Percentiles rank a stretch among this genome's conserved stretches.
phyloP scores from a whole-genome alignment of 169 alveolate genomes.

The Cyclospora cayetanensis region DNA sequence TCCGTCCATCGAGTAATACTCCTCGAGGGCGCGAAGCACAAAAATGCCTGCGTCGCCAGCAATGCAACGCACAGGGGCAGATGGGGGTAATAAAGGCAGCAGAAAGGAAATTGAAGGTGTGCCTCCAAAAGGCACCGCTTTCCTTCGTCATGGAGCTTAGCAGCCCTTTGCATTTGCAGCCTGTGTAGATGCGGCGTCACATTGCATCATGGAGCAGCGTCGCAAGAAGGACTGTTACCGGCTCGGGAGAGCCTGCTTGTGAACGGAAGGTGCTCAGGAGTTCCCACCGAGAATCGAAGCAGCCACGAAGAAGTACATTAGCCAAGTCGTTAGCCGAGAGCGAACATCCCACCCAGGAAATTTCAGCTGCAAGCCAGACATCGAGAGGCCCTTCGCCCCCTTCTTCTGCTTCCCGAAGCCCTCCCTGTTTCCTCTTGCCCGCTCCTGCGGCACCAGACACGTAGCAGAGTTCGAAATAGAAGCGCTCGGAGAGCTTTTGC shows the following conservation, averaged over 20 bases:
- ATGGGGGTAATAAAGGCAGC: not conserved
- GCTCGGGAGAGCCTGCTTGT: no score
- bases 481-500: no score
- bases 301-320: not conserved
- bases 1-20: slow-evolving; percentile 53
- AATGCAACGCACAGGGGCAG: not conserved
- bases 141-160: no score
- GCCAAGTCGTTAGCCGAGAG: slow-evolving; percentile 10
- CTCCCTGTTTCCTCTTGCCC: slow-evolving; percentile 16
- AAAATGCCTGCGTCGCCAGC: slow-evolving; percentile 21
- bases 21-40: slow-evolving; percentile 63
- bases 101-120: not conserved
- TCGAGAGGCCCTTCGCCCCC: not conserved
- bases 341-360: slow-evolving; percentile 3
- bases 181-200: no score
- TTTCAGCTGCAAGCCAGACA: not conserved
- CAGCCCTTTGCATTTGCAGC: no score
- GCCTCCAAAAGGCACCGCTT: no score
- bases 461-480: no score
- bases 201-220: no score
- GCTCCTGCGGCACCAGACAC: slow-evolving; percentile 4
- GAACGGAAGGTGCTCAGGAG: no score
- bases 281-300: slow-evolving; percentile 22
- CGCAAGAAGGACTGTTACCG: no score
- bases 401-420: slow-evolving; percentile 9